Base-by-base conservation (phyloP, 805 yeast genomes). In the Kurtzmaniella cleridarum region DNA sequence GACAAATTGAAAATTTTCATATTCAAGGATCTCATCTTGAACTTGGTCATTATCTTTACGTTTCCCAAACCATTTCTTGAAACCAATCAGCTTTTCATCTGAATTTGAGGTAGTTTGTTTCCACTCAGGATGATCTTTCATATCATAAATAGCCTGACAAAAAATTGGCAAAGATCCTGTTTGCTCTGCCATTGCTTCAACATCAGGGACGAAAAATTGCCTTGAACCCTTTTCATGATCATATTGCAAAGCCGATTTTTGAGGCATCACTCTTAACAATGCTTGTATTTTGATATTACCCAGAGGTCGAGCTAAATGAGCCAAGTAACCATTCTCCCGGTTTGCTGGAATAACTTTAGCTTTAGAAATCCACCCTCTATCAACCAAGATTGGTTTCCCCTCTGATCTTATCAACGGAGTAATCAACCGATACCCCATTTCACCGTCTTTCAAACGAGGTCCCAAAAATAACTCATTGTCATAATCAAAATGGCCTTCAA, bases 311-410 rank as follows among this genome's bases (percentile, higher is more conserved):
- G 95, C 80, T 42, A 85, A 66, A 56, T 84, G 88, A 16, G 76
- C 73, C 41, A 90, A 69, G 45, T 68, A 66, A 13, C 50, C 42
- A 5, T 15, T n/a, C 10, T 62, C 62, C 42, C 77, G 84, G 49
- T 48, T 69, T 47, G 41, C 71, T 42, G 69, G 95, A 57, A 62
- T 59, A 39, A 78, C 76, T 44, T 77, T 78, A 11, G 78, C 84
- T 48, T 84, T 88, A 18, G 77, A 65, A 34, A 93, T 78, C 95
- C 97, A 93, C 12, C 98, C 98, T 47, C 98, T 75, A 57, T 87
- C 95, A 23, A 93, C 74, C 39, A 93, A 65, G 13, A 93, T 67
- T 38, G 85, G 90, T 35, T 81, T 75, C 17, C 88, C 85, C 44
- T 77, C 79, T 3, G 77, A 66, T 43, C 95, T 76, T 17, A 78